These are phyloP conservation scores for Phytophthora macrochlamydospora DNA, from an alignment of 352 stramenopile genomes.

Conservation along the genomic window DNA sequence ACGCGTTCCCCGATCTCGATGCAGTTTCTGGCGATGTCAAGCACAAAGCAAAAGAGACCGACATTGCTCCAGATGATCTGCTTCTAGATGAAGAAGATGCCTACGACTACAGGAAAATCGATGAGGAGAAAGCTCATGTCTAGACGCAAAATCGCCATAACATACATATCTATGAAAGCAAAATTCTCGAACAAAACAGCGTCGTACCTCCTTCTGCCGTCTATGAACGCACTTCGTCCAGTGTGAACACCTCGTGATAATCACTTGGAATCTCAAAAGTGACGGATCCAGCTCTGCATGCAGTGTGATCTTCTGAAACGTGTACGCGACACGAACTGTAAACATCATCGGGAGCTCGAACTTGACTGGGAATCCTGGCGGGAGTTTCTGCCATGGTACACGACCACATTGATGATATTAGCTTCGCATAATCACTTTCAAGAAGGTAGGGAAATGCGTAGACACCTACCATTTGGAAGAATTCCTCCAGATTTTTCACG, in stretches of 20 bases:
- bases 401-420: constrained; percentile 9
- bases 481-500: constrained; percentile 81
- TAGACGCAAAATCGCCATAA: constrained; percentile 7
- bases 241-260: constrained; percentile 60
- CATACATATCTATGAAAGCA: constrained; percentile 1
- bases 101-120: constrained; percentile 9
- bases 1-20: constrained; percentile 14
- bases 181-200: constrained; percentile 8
- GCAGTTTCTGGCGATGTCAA: constrained; percentile 7
- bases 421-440: background rate
- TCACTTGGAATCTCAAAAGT: constrained; percentile 56
- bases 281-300: constrained; percentile 48
- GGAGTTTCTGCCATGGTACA: constrained; percentile 60
- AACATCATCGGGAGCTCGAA: constrained; percentile 88
- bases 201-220: background rate
- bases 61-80: constrained; percentile 10
- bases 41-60: constrained; percentile 5
- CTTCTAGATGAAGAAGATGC: constrained; percentile 21
- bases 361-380: constrained; percentile 76
- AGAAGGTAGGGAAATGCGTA: background rate
- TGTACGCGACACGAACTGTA: constrained; percentile 81
- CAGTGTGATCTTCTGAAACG: constrained; percentile 74
- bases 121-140: constrained; percentile 7
- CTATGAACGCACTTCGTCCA: constrained; percentile 60
- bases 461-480: constrained; percentile 77